Base-by-base conservation (phyloP, 371 early-diverging fungal genomes). In the Neoconidiobolus thromboides region DNA sequence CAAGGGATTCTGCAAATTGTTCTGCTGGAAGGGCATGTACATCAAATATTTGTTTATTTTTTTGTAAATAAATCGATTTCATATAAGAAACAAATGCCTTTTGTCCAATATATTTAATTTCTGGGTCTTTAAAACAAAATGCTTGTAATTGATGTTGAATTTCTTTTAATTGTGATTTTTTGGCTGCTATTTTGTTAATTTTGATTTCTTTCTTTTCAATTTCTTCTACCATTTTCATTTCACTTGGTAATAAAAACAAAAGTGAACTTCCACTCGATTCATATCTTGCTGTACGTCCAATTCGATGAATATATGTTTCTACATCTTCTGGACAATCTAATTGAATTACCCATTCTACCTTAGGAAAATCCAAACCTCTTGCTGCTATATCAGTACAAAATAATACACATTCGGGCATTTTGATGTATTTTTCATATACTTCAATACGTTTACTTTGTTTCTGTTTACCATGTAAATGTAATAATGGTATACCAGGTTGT, bases 271-370 rank as follows among this genome's bases (percentile, higher is more conserved):
- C 98, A 2, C 77, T 71, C 2, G 90, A 78, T 58, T 87, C 85
- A 72, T 90, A 88, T 61, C 98, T 83, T 2, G 97, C 99, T 2
- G 99, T 98, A 58, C 99, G 81, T 0, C 99, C 99, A 4, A 93
- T 94, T 59, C 99, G 87, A 66, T 99, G 99, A 67, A 98, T 87
- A 75, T 96, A 98, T 0, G 94, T 96, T 55, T 84, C 90, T 9
- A 83, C 83, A 69, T 91, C 91, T 69, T 96, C 93, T 41, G 99
- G 99, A 62, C 94, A 88, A 71, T 99, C 99, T 55, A 92, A 71
- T 67, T 99, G 98, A 51, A 99, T 73, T 6, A 99, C 97, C 91
- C 95, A 90, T 69, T 97, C 93, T 5, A 99, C 96, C 6, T 91
- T 85, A 6, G 97, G 91, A 69, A 99, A 97, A 74, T 99, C 99